Conservation (phyloP, 176 grass and related monocot genomes). For the Oryza nivara region DNA sequence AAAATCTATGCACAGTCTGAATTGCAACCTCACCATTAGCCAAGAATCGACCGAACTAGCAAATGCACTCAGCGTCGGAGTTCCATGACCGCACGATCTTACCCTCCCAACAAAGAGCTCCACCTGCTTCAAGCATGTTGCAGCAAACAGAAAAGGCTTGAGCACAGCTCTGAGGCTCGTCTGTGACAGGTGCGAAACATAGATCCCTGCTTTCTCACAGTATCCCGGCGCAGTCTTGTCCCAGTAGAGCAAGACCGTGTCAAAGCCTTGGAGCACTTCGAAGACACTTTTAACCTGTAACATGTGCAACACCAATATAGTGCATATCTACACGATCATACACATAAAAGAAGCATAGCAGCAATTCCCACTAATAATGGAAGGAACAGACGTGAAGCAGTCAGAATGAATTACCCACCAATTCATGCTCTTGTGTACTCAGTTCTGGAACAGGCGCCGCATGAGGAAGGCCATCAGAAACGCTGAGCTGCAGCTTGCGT, state of each 20-base stretch:
- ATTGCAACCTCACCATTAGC: conserved; percentile 64
- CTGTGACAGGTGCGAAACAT: conserved; percentile 64
- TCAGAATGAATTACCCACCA: conserved; percentile 50
- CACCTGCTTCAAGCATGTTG: conserved; percentile 80
- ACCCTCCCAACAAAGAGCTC: conserved; percentile 74
- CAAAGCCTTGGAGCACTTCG: conserved; percentile 80
- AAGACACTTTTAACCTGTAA: conserved; percentile 72
- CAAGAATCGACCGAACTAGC: conserved; percentile 75
- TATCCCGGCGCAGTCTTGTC: conserved; percentile 43
- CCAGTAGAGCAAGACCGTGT: conserved; percentile 66
- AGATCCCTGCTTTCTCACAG: conserved; percentile 56
- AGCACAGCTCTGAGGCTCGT: conserved; percentile 59
- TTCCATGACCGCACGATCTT: conserved; percentile 3
- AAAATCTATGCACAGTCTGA: conserved; percentile 6
- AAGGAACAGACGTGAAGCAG: neutral
- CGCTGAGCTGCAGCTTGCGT: conserved; percentile 69
- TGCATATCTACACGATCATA: neutral
- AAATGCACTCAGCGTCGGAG: conserved; percentile 71
- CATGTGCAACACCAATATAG: neutral
- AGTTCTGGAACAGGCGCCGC: conserved; percentile 49
- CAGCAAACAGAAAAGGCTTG: conserved; percentile 62
- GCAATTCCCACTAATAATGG: neutral
- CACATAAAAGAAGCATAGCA: conserved; percentile 1
- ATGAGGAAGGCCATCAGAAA: conserved; percentile 75
- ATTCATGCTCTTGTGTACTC: conserved; percentile 67